Base-by-base conservation (phyloP, 257 asterid genomes). In the Pogostemon cablin region DNA sequence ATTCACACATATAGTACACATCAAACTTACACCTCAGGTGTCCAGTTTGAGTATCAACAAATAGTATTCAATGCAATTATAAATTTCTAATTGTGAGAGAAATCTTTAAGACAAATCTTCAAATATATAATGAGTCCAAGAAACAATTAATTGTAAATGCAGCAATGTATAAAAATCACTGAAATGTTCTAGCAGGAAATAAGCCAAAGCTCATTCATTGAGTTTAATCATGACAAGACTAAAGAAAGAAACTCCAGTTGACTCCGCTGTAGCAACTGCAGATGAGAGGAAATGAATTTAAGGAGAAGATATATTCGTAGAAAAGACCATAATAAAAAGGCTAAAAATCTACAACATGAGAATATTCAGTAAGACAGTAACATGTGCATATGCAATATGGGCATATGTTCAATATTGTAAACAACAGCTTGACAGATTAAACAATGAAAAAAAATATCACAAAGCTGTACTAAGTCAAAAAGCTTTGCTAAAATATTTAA, bases 331-430 rank as follows among this genome's bases (percentile, higher is more conserved):
- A 20, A 20, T 20, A 20, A 20, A 20, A 20, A 20, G 25, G 25
- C 25, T 0, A 20, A 46, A 57, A 57, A 39, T 39, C 10, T 9
- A 17, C 0, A 6, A 37, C 6, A 58, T 15, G 17, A 48, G 55
- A 70, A 63, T 20, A 20, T 37, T 7, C 54, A 67, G 58, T 20
- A 20, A 20, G 1, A 20, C 54, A 67, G 58, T 20, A 20, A 20
- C 25, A 20, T 20, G 25, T 20, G 25, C 25, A 38, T 4, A 44
- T 17, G 68, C 49, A 7, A 64, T 12, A 64, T 17, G 65, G 49
- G 50, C 38, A 73, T 41, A 48, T 2, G n/a, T 50, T 11, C 62
- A 54, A 37, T 69, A 56, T 46, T 61, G 66, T 35, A 61, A 67
- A 44, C 5, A 34, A 56, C 62, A 67, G 69, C 41, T 48, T 49